Evolutionary conservation across 2,329 filamentous ascomycete species (phyloP).

Genomic region (Pseudophaeomoniella oleicola): DNA sequence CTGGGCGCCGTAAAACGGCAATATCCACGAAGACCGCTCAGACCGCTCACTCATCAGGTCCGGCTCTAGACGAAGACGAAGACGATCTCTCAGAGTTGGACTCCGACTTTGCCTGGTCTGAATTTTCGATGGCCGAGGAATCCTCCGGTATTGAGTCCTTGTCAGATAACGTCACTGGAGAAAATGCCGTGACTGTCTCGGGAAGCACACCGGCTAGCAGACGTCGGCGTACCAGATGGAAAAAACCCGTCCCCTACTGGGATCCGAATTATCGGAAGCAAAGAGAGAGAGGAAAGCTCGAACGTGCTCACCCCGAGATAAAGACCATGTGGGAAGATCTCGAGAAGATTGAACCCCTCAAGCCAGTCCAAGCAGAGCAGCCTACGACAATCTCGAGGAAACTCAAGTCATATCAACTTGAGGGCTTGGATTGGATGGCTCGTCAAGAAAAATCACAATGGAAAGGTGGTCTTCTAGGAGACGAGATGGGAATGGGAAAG

Average conservation of each 20-base stretch:
- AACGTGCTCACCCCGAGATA: constrained; percentile 63
- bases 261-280: not conserved
- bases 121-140: not conserved
- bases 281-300: constrained; percentile 53
- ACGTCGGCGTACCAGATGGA: too few relatives aligned
- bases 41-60: constrained; percentile 1
- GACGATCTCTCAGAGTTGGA: constrained; percentile 3
- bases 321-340: constrained; percentile 74
- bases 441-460: constrained; percentile 75
- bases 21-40: constrained; percentile 1
- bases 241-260: not conserved
- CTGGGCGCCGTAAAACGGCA: not conserved
- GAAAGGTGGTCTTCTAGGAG: constrained; percentile 79
- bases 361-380: constrained; percentile 50
- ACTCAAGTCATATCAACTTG: constrained; percentile 84
- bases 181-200: not conserved
- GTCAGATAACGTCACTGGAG: not conserved
- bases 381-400: constrained; percentile 65
- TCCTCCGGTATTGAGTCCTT: not conserved
- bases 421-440: constrained; percentile 89
- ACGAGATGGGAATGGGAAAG: constrained; percentile 98
- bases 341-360: constrained; percentile 51
- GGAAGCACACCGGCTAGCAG: too few relatives aligned
- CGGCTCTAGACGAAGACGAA: too few relatives aligned
- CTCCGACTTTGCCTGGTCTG: constrained; percentile 1